phyloP scores from a whole-genome alignment of 768 basidiomycete species.

The Tylopilus sp. region DNA sequence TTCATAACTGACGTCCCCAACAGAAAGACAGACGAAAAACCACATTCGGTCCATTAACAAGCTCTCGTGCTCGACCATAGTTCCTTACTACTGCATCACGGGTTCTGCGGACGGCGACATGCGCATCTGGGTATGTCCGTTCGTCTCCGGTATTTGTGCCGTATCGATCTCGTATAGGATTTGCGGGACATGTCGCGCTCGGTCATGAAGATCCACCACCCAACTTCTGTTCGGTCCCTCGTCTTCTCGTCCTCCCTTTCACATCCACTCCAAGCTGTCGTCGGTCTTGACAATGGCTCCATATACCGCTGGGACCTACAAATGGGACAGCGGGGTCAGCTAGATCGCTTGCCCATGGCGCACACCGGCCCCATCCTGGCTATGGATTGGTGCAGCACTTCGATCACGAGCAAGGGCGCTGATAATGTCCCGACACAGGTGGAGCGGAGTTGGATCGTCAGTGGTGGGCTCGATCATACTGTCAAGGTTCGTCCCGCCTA shows the following conservation, averaged over 20 bases:
- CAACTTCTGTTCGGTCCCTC: conserved; percentile 63
- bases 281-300: conserved; percentile 66
- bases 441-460: conserved; percentile 70
- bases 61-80: conserved; percentile 62
- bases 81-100: conserved; percentile 71
- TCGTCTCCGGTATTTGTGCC: background rate
- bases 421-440: conserved; percentile 15
- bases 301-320: conserved; percentile 79
- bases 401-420: conserved; percentile 14
- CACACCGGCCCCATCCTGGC: conserved; percentile 70
- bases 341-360: conserved; percentile 71
- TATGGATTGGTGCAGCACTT: conserved; percentile 62
- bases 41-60: conserved; percentile 72
- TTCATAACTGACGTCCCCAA: conserved; percentile 11
- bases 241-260: conserved; percentile 66
- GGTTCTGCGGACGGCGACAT: conserved; percentile 79
- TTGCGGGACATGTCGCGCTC: conserved; percentile 68
- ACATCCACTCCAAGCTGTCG: conserved; percentile 65
- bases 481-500: conserved; percentile 54
- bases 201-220: conserved; percentile 67
- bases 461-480: conserved; percentile 72
- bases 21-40: conserved; percentile 64
- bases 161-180: conserved; percentile 44
- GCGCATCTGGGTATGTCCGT: conserved; percentile 66
- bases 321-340: conserved; percentile 69